These are phyloP conservation scores for Colletotrichum agaves DNA, from an alignment of 2,329 filamentous ascomycete species.

Conservation along the genomic window DNA sequence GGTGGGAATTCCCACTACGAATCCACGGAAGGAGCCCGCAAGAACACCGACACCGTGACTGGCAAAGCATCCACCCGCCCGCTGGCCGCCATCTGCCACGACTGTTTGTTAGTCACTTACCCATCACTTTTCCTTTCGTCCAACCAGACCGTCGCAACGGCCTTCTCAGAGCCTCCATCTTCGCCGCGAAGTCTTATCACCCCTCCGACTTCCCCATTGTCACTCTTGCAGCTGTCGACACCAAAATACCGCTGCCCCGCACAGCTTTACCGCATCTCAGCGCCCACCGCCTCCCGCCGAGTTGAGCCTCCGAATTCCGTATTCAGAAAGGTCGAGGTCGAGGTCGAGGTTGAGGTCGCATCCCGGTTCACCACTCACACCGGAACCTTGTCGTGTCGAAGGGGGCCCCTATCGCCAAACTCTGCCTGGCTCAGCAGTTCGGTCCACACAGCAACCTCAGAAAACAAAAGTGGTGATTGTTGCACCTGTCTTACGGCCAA, in stretches of 20 bases:
- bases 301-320: background rate
- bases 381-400: slow-evolving; percentile 31
- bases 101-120: background rate
- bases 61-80: background rate
- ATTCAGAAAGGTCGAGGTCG: too few relatives aligned
- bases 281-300: slow-evolving; percentile 12
- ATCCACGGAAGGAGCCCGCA: slow-evolving; percentile 33
- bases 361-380: slow-evolving; percentile 25
- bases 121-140: background rate
- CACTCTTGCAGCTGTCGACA: background rate
- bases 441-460: background rate
- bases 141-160: slow-evolving; percentile 10
- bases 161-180: background rate
- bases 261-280: slow-evolving; percentile 12
- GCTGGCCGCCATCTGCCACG: slow-evolving; percentile 26
- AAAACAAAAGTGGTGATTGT: slow-evolving; percentile 9
- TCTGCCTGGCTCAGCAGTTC: slow-evolving; percentile 26
- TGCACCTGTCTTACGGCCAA: slow-evolving; percentile 12
- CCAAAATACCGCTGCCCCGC: slow-evolving; percentile 29
- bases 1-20: slow-evolving; percentile 54
- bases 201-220: background rate
- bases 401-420: background rate
- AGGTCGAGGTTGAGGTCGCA: background rate
- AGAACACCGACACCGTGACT: background rate
- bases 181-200: background rate